phyloP scores from a whole-genome alignment of 73 alveolate species.

The Halteria grandinella region DNA sequence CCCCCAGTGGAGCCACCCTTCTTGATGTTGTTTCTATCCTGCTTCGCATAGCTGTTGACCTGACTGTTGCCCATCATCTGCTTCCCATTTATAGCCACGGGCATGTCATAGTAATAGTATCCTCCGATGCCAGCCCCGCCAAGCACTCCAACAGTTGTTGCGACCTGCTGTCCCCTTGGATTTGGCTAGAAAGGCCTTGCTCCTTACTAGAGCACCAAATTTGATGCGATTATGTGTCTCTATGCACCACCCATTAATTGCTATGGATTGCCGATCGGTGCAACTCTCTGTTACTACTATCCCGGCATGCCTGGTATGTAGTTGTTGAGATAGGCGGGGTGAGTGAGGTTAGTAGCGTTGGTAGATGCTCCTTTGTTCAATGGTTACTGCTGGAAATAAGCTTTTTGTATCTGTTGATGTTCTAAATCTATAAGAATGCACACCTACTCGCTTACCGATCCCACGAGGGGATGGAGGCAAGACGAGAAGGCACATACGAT shows the following conservation, averaged over 20 bases:
- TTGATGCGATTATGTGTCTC: neutral
- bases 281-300: neutral
- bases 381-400: neutral
- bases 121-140: slow-evolving; percentile 5
- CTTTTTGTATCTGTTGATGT: neutral
- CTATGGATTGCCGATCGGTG: neutral
- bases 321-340: neutral
- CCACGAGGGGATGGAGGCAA: no score
- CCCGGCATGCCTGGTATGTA: neutral
- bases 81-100: slow-evolving; percentile 36
- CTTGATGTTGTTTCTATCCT: neutral
- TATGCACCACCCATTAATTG: neutral
- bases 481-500: no score
- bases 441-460: neutral
- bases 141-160: neutral
- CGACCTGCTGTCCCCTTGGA: neutral
- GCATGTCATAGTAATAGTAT: slow-evolving; percentile 18
- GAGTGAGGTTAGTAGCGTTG: slow-evolving; percentile 1
- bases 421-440: neutral
- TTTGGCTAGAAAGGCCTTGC: neutral
- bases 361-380: neutral
- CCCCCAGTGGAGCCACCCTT: slow-evolving; percentile 4
- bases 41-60: neutral
- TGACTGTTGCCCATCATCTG: neutral
- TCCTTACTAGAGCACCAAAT: neutral